Evolutionary conservation across 1,284 basidiomycete species (phyloP).

Genomic region (Fomitopsis palustris): DNA sequence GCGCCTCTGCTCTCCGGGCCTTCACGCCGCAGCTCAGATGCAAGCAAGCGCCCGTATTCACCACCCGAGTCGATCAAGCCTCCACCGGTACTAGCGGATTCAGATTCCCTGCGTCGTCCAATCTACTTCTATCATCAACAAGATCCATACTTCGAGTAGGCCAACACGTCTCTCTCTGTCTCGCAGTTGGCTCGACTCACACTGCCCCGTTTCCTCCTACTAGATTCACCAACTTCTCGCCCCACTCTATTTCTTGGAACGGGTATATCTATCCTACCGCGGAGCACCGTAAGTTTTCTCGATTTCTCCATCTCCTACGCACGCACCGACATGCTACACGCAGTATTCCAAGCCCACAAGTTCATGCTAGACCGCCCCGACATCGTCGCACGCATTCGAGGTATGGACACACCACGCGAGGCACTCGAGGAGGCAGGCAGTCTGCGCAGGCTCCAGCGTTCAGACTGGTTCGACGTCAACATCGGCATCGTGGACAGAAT

Average conservation of each 20-base stretch:
- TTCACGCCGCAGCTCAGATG: background rate
- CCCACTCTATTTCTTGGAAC: constrained; percentile 19
- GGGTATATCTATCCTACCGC: constrained; percentile 23
- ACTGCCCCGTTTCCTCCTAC: background rate
- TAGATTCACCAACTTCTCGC: constrained; percentile 29
- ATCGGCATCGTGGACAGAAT: constrained; percentile 62
- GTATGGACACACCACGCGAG: constrained; percentile 43
- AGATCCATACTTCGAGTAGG: background rate
- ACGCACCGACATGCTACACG: background rate
- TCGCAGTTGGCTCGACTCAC: no score
- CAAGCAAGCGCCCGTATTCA: no score
- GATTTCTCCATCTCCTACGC: constrained; percentile 48
- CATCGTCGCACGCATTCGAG: constrained; percentile 61
- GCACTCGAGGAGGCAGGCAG: constrained; percentile 67
- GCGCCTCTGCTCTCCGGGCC: no score
- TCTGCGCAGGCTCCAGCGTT: constrained; percentile 53
- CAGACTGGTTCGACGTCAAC: constrained; percentile 62
- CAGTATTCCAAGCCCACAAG: constrained; percentile 26
- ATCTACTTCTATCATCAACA: background rate
- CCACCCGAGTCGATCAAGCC: background rate
- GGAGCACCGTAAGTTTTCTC: constrained; percentile 42
- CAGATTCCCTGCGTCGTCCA: background rate
- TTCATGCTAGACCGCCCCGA: constrained; percentile 53
- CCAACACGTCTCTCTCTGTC: background rate
- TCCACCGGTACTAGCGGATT: background rate